phyloP scores from a whole-genome alignment of 2,329 filamentous ascomycete genomes.

The Colletotrichum echinochloae region DNA sequence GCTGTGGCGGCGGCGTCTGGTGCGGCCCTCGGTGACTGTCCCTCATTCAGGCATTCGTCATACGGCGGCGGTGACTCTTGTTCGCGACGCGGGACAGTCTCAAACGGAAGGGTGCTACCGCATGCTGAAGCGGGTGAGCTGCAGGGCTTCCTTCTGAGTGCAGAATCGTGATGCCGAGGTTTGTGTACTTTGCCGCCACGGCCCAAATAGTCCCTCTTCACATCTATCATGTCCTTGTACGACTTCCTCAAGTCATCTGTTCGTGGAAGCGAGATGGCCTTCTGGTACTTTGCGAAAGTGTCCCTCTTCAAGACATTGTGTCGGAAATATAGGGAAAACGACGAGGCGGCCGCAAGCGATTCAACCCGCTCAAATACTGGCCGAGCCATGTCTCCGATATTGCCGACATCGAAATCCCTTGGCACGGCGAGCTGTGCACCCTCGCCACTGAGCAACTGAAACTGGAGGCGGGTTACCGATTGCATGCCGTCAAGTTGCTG shows the following conservation, averaged over 20 bases:
- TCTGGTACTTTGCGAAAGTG: not conserved
- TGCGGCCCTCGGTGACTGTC: not conserved
- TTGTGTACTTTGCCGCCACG: constrained; percentile 3
- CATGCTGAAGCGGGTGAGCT: constrained; percentile 2
- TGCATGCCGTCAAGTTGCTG: not conserved
- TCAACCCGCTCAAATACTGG: not conserved
- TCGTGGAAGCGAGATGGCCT: not conserved
- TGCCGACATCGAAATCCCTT: not conserved
- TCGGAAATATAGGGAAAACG: constrained; percentile 24
- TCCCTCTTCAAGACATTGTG: constrained; percentile 13
- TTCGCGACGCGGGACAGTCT: not conserved
- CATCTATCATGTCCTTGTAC: constrained; percentile 10
- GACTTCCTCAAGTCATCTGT: not conserved
- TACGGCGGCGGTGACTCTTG: constrained; percentile 12
- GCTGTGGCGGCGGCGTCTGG: not conserved
- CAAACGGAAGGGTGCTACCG: constrained; percentile 26
- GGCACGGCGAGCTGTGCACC: constrained; percentile 4
- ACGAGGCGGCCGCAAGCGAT: constrained; percentile 17
- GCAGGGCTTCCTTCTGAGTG: not conserved
- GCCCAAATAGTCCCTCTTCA: constrained; percentile 15
- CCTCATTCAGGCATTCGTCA: not conserved
- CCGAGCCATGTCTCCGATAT: not conserved
- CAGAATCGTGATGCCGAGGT: not conserved
- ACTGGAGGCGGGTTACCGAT: constrained; percentile 19
- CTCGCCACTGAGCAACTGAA: not conserved